Evolutionary conservation across 208 protist species (phyloP).

Genomic region (Acanthamoeba lenticulata): DNA sequence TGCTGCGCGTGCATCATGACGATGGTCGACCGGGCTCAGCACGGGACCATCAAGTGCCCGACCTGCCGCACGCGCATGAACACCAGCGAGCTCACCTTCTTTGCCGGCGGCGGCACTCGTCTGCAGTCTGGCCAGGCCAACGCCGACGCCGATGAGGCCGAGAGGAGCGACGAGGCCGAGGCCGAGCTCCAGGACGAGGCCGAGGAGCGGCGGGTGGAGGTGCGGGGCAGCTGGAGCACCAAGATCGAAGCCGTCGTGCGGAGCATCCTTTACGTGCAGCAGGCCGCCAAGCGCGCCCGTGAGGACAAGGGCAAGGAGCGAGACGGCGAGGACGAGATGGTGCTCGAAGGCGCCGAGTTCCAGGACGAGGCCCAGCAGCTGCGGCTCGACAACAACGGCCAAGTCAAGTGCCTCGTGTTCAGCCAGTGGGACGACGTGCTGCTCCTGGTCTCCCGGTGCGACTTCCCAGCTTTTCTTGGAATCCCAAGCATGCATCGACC

Average conservation of each 20-base stretch:
- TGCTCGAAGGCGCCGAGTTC: not conserved
- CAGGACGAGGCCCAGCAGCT: not conserved
- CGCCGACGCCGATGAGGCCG: not conserved
- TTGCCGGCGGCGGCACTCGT: not conserved
- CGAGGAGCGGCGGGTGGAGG: not conserved
- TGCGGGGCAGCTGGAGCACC: conserved; percentile 77
- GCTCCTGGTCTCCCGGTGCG: conserved; percentile 11
- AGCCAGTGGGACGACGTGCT: conserved; percentile 66
- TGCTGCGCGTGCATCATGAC: conserved; percentile 73
- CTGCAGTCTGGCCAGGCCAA: not conserved
- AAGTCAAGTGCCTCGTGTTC: conserved; percentile 72
- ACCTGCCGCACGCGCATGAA: conserved; percentile 71
- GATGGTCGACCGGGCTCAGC: conserved; percentile 68
- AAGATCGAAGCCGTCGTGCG: conserved; percentile 76
- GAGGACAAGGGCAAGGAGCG: not conserved
- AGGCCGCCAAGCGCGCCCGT: not conserved
- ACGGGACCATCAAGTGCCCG: conserved; percentile 73
- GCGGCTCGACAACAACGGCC: not conserved
- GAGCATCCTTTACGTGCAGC: conserved; percentile 43
- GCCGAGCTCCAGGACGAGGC: not conserved
- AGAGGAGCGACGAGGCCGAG: not conserved
- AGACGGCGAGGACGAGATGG: not conserved
- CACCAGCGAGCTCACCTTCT: conserved; percentile 69
- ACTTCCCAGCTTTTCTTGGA: not conserved
- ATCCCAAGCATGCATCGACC: not conserved